Evolutionary conservation across 148 eudicot species (phyloP).

Genomic region (Polygonum aviculare): DNA sequence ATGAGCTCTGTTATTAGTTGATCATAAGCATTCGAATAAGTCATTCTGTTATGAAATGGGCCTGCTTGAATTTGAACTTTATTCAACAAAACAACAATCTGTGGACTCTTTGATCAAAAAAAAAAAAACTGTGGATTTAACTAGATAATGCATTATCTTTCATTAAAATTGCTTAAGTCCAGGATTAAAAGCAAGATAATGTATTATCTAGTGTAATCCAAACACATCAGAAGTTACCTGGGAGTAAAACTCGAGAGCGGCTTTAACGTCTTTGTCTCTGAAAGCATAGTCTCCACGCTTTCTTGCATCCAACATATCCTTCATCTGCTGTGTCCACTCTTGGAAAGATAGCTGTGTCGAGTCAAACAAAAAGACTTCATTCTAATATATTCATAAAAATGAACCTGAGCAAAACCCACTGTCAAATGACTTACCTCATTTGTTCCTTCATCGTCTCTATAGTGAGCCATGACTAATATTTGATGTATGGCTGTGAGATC

Average conservation of each 20-base stretch:
- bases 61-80: background rate
- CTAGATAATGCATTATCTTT: too few species aligned
- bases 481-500: constrained; percentile 20
- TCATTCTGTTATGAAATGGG: background rate
- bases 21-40: background rate
- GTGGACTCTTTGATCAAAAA: too few species aligned
- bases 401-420: background rate
- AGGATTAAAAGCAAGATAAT: too few species aligned
- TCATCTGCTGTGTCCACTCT: constrained; percentile 19
- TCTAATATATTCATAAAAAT: background rate
- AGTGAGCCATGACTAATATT: constrained; percentile 15
- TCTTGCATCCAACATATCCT: constrained; percentile 16
- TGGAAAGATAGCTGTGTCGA: constrained; percentile 16
- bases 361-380: background rate
- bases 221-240: background rate
- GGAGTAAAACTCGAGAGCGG: constrained; percentile 17
- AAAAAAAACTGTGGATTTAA: too few species aligned
- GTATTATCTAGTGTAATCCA: too few species aligned
- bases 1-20: background rate
- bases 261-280: constrained; percentile 12
- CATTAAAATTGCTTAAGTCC: too few species aligned
- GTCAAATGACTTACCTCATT: constrained; percentile 10
- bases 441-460: constrained; percentile 17
- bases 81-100: too few species aligned
- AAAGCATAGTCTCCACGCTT: constrained; percentile 16